A percentile compares a stretch with the other conserved stretches of the same genome.
These are phyloP conservation scores for Phaeosphaeriaceae sp. DNA, from an alignment of 2,329 filamentous ascomycete species.

Conservation along the genomic window DNA sequence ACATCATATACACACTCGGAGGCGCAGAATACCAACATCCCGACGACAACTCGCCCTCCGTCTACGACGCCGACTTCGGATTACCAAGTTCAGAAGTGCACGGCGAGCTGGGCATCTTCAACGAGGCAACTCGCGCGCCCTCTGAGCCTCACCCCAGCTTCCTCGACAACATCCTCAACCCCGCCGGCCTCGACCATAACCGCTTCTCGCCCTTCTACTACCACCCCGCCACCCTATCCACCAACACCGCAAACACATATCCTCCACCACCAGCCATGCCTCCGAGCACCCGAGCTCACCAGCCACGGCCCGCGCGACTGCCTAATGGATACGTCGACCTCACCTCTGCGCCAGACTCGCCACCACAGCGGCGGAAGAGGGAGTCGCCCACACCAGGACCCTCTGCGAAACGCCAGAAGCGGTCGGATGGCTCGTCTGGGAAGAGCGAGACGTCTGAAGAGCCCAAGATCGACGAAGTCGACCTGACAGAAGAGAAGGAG, in stretches of 20 bases:
- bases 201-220: slow-evolving; percentile 21
- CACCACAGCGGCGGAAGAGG: slow-evolving; percentile 29
- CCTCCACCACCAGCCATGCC: not conserved
- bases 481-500: slow-evolving; percentile 55
- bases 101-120: slow-evolving; percentile 12
- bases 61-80: slow-evolving; percentile 1
- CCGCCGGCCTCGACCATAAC: slow-evolving; percentile 23
- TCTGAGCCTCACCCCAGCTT: slow-evolving; percentile 16
- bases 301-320: slow-evolving; percentile 33
- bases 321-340: slow-evolving; percentile 49
- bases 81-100: no score
- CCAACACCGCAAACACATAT: not conserved
- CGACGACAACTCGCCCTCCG: slow-evolving; percentile 9
- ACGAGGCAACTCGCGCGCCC: slow-evolving; percentile 17
- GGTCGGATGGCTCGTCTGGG: slow-evolving; percentile 19
- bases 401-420: slow-evolving; percentile 41
- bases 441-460: slow-evolving; percentile 6
- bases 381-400: slow-evolving; percentile 35
- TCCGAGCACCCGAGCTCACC: slow-evolving; percentile 19
- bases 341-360: slow-evolving; percentile 32
- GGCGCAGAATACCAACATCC: not conserved
- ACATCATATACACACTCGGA: slow-evolving; percentile 3
- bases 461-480: slow-evolving; percentile 56
- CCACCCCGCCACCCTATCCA: slow-evolving; percentile 7
- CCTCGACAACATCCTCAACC: slow-evolving; percentile 42